A percentile compares a stretch with the other conserved stretches of the same genome.
phyloP scores from a whole-genome alignment of 2,329 filamentous ascomycete genomes.

The Davidsoniella eucalypti region DNA sequence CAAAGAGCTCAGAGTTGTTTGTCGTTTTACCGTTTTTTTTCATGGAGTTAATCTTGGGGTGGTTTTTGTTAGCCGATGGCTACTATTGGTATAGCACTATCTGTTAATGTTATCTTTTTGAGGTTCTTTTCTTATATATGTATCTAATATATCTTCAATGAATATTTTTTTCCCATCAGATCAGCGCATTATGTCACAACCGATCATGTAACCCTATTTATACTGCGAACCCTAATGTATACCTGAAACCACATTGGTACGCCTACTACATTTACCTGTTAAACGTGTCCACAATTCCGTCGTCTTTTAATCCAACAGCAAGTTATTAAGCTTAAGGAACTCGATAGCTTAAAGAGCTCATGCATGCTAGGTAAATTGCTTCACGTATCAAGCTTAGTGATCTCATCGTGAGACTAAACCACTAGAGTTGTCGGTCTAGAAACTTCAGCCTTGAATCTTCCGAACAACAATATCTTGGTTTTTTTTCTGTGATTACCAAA shows the following conservation, averaged over 20 bases:
- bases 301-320: not conserved
- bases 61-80: not conserved
- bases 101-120: not conserved
- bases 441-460: not conserved
- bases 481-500: not conserved
- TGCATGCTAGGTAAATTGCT: too few relatives aligned
- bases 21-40: not conserved
- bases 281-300: constrained; percentile 9
- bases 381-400: too few relatives aligned
- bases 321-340: not conserved
- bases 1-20: too few relatives aligned
- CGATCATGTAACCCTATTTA: not conserved
- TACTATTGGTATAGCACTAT: not conserved
- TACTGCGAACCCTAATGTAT: not conserved
- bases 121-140: too few relatives aligned
- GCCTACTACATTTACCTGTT: not conserved
- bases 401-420: too few relatives aligned
- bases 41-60: too few relatives aligned
- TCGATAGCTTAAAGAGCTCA: too few relatives aligned
- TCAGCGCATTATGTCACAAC: too few relatives aligned
- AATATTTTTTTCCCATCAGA: not conserved
- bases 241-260: not conserved
- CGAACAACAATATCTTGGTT: not conserved
- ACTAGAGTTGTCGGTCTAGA: too few relatives aligned
- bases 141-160: not conserved